These are phyloP conservation scores for Ascoidea asiatica DNA, from an alignment of 805 yeast genomes.

Conservation along the genomic window DNA sequence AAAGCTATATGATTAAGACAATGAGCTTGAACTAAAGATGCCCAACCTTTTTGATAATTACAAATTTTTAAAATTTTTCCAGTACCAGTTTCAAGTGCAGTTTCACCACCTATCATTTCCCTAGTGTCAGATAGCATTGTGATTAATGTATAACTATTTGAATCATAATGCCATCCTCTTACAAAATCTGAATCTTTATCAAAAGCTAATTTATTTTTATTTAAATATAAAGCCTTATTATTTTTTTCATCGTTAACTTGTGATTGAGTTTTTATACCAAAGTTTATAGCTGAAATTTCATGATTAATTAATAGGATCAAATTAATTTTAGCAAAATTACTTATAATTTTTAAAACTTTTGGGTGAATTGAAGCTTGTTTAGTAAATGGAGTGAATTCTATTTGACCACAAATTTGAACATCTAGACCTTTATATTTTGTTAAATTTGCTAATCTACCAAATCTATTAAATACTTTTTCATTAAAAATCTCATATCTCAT, in stretches of 20 bases:
- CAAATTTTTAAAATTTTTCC: slow-evolving; percentile 12
- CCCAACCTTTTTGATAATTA: slow-evolving; percentile 15
- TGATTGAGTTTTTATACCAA: slow-evolving; percentile 14
- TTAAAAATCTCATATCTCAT: slow-evolving; percentile 36
- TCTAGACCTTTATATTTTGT: slow-evolving; percentile 25
- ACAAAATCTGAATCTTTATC: slow-evolving; percentile 13
- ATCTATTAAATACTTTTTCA: slow-evolving; percentile 27
- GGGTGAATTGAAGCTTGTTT: slow-evolving; percentile 29
- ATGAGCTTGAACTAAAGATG: slow-evolving; percentile 16
- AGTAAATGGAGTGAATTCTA: slow-evolving; percentile 20
- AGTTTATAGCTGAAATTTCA: slow-evolving; percentile 26
- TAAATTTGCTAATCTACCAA: slow-evolving; percentile 23
- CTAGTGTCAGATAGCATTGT: slow-evolving; percentile 29
- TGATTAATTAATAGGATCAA: slow-evolving; percentile 25
- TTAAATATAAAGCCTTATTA: slow-evolving; percentile 11
- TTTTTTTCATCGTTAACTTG: slow-evolving; percentile 13
- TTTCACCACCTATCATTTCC: slow-evolving; percentile 31
- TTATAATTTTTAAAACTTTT: slow-evolving; percentile 23
- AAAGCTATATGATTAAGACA: slow-evolving; percentile 16
- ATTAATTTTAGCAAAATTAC: slow-evolving; percentile 26
- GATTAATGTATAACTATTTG: slow-evolving; percentile 29
- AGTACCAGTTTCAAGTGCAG: slow-evolving; percentile 26
- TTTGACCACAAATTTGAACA: slow-evolving; percentile 22
- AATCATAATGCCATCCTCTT: slow-evolving; percentile 29
- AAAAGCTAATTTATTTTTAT: slow-evolving; percentile 1